Conservation (phyloP, 352 stramenopile genomes). For the Globisporangium middletonii region DNA sequence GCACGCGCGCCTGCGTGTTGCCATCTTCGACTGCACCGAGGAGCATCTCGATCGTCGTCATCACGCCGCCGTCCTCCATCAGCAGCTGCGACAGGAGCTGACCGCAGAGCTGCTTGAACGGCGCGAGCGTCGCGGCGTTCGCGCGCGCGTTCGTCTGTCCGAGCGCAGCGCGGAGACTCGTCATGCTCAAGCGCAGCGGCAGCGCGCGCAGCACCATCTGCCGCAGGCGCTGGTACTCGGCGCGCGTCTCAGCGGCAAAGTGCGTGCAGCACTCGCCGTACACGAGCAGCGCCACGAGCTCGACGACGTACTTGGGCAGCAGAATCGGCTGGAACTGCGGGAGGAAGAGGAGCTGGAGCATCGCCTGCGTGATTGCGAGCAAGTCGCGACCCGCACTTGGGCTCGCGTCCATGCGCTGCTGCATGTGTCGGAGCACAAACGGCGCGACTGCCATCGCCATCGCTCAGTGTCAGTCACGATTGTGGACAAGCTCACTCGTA, state of each 20-base stretch:
- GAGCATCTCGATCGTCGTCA: constrained; percentile 80
- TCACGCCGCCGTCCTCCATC: constrained; percentile 66
- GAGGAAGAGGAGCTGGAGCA: constrained; percentile 59
- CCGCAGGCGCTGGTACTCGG: constrained; percentile 29
- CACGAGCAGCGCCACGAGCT: constrained; percentile 65
- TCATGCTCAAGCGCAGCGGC: constrained; percentile 68
- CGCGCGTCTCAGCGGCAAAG: constrained; percentile 13
- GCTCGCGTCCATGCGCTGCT: constrained; percentile 11
- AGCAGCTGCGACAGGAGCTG: constrained; percentile 51
- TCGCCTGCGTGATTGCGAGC: constrained; percentile 29
- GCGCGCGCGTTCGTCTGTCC: constrained; percentile 27
- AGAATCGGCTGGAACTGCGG: constrained; percentile 76
- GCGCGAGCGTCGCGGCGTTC: constrained; percentile 13
- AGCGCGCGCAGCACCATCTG: constrained; percentile 43
- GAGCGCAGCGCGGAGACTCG: constrained; percentile 58
- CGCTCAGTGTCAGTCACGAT: constrained; percentile 1
- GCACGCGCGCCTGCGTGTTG: constrained; percentile 80
- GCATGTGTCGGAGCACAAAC: constrained; percentile 37
- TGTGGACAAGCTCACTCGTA: not conserved
- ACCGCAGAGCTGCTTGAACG: constrained; percentile 63
- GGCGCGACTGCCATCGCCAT: constrained; percentile 31
- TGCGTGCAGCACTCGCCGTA: constrained; percentile 27
- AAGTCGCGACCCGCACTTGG: constrained; percentile 20
- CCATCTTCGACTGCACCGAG: constrained; percentile 69
- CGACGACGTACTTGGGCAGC: constrained; percentile 72